Percentiles rank a stretch among this genome's conserved stretches.
phyloP scores from a whole-genome alignment of 2,329 filamentous ascomycete genomes.

The Ambrosiella beaveri region DNA sequence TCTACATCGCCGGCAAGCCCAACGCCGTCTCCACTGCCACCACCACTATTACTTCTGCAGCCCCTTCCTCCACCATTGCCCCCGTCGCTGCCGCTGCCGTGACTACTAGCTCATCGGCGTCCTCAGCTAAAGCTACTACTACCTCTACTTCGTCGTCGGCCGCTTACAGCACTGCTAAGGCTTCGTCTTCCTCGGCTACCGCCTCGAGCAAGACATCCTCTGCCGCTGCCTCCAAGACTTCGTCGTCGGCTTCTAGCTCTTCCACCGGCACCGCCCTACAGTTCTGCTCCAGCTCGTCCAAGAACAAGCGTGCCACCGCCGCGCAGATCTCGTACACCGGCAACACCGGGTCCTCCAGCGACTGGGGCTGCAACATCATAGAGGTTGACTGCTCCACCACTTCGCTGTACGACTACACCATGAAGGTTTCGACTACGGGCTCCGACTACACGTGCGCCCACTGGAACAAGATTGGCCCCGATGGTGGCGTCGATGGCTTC shows the following conservation, averaged over 20 bases:
- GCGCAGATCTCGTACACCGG: constrained; percentile 30
- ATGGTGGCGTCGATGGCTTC: constrained; percentile 30
- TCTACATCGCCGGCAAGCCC: constrained; percentile 22
- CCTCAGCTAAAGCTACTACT: constrained; percentile 9
- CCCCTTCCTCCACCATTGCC: constrained; percentile 13
- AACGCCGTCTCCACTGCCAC: constrained; percentile 15
- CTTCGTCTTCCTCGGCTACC: background rate
- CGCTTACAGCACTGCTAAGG: background rate
- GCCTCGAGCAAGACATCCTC: constrained; percentile 15
- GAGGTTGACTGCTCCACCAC: constrained; percentile 22
- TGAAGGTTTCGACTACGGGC: constrained; percentile 25
- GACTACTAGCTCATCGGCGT: constrained; percentile 4
- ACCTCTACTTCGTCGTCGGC: constrained; percentile 11
- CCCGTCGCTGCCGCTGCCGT: background rate
- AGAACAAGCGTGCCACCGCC: constrained; percentile 28
- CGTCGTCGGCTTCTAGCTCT: constrained; percentile 5
- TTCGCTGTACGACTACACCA: constrained; percentile 27
- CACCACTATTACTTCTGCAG: constrained; percentile 14
- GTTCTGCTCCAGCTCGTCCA: constrained; percentile 21
- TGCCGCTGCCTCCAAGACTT: constrained; percentile 15
- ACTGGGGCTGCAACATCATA: constrained; percentile 37
- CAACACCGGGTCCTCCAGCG: constrained; percentile 26
- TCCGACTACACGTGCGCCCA: constrained; percentile 24
- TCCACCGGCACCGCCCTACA: constrained; percentile 12
- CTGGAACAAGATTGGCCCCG: constrained; percentile 36